Evolutionary conservation across 208 protist genomes (phyloP), one percentile per base, ranked within the genome.

Genomic region (Angomonas ambiguus): DNA sequence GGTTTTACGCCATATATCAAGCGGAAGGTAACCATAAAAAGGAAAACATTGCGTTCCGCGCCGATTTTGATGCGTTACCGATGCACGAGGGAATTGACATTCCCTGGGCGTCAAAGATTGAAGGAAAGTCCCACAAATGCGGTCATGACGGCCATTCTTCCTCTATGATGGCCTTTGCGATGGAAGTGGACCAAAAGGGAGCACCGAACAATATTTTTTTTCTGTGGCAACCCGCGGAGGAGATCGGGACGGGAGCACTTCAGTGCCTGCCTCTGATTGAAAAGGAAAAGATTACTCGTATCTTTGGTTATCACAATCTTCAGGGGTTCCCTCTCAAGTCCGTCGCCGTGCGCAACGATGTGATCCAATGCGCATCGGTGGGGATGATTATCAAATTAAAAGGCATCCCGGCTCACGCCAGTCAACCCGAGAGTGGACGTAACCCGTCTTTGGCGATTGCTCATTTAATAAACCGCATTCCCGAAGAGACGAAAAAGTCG

Each of bases 251-350:
- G 28, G 71, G 76, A 0, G 76, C 76, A 10, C 27, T 69, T 60
- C 76, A 77, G 71, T 81, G 71, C 65, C 45, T 81, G 67, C 76
- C 71, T 6, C 69, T 81, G 53, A 68, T 81, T 18, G 65, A 58
- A 35, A 65, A 41, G n/a, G 76, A 81, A 61, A 70, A 69, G 33
- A 74, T 81, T 42, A 67, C 66, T n/a, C 64, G 71, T 25, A 69
- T 76, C 28, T 76, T 69, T 56, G 76, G 76, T 62, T 74, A 81
- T 61, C 76, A 81, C 67, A 81, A 81, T 61, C 65, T 81, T 34
- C 62, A 69, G 0, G 76, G 70, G 24, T 81, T 77, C 35, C 76
- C 76, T 0, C 69, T 71, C 59, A 62, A 63, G 59, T 72, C 67
- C 20, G 71, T 77, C 16, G 68, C 63, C 25, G 65, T 81, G 48